These are phyloP conservation scores for Rachicladosporium sp. DNA, from an alignment of 2,329 filamentous ascomycete species.

Conservation along the genomic window DNA sequence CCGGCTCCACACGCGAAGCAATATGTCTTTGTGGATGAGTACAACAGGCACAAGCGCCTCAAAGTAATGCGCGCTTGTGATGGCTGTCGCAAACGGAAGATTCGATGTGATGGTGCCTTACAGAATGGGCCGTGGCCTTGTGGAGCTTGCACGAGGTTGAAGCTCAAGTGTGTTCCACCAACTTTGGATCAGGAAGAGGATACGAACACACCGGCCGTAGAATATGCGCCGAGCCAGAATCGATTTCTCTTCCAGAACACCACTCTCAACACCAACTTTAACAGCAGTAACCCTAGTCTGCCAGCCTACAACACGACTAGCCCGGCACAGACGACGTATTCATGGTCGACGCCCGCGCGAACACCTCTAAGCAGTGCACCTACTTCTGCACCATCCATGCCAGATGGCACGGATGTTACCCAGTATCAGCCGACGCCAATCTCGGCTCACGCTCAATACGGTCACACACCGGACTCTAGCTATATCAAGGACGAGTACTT, in stretches of 20 bases:
- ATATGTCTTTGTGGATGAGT: slow-evolving; percentile 98
- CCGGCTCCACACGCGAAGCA: slow-evolving; percentile 76
- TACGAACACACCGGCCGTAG: slow-evolving; percentile 9
- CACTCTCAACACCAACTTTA: slow-evolving; percentile 8
- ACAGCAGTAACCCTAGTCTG: not conserved
- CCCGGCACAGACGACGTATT: slow-evolving; percentile 5
- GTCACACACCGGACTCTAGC: too few species aligned
- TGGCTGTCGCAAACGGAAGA: slow-evolving; percentile 87
- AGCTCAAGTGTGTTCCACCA: slow-evolving; percentile 84
- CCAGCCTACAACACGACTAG: slow-evolving; percentile 2
- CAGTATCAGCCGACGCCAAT: too few species aligned
- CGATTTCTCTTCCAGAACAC: slow-evolving; percentile 20
- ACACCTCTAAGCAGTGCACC: slow-evolving; percentile 6
- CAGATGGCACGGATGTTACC: slow-evolving; percentile 1
- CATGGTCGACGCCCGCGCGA: slow-evolving; percentile 3
- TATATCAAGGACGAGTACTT: too few species aligned
- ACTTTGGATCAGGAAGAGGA: slow-evolving; percentile 64
- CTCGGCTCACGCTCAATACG: too few species aligned
- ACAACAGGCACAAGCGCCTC: slow-evolving; percentile 91
- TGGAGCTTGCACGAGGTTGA: slow-evolving; percentile 81
- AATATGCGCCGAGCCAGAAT: slow-evolving; percentile 12
- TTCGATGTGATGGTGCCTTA: slow-evolving; percentile 94
- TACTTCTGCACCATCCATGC: slow-evolving; percentile 9
- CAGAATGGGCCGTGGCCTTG: slow-evolving; percentile 91
- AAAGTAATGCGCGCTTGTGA: slow-evolving; percentile 98